phyloP scores from a whole-genome alignment of 1,284 basidiomycete species.

The Moniliella sp. region DNA sequence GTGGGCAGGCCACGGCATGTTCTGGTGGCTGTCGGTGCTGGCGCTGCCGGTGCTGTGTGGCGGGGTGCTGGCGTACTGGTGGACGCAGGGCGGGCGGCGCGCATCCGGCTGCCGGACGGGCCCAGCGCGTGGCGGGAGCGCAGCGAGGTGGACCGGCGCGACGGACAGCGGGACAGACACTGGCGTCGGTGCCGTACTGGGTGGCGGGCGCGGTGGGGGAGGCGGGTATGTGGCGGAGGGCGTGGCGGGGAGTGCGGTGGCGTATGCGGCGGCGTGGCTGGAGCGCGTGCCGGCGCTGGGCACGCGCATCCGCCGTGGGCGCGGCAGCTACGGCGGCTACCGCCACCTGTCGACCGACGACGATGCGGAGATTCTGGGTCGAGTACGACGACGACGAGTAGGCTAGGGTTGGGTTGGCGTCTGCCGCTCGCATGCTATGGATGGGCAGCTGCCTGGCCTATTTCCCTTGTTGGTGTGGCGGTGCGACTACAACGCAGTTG shows the following conservation, averaged over 20 bases:
- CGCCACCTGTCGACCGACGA: neutral
- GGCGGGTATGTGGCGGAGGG: neutral
- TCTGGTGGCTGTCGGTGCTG: slow-evolving; percentile 26
- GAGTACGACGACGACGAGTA: too few relatives aligned
- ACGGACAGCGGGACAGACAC: neutral
- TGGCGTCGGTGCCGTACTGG: neutral
- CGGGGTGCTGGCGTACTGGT: slow-evolving; percentile 17
- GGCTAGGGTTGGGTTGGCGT: too few relatives aligned
- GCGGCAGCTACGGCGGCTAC: neutral
- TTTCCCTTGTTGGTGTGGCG: too few relatives aligned
- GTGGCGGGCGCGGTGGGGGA: neutral
- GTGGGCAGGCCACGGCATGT: slow-evolving; percentile 10
- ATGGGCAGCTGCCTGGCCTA: too few relatives aligned
- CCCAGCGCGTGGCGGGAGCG: too few relatives aligned
- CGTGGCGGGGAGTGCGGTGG: too few relatives aligned
- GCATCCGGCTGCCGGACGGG: too few relatives aligned
- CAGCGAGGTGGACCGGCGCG: neutral
- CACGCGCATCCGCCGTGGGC: neutral
- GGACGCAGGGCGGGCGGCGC: too few relatives aligned
- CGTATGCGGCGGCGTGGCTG: too few relatives aligned
- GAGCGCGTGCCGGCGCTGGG: neutral
- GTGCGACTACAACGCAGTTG: too few relatives aligned
- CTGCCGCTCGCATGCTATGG: too few relatives aligned
- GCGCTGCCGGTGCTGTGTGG: slow-evolving; percentile 12
- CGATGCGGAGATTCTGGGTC: too few relatives aligned